Percentiles rank a stretch among this genome's conserved stretches.
These are phyloP conservation scores for Vaccinium darrowii DNA, from an alignment of 148 eudicot species.

Conservation along the genomic window DNA sequence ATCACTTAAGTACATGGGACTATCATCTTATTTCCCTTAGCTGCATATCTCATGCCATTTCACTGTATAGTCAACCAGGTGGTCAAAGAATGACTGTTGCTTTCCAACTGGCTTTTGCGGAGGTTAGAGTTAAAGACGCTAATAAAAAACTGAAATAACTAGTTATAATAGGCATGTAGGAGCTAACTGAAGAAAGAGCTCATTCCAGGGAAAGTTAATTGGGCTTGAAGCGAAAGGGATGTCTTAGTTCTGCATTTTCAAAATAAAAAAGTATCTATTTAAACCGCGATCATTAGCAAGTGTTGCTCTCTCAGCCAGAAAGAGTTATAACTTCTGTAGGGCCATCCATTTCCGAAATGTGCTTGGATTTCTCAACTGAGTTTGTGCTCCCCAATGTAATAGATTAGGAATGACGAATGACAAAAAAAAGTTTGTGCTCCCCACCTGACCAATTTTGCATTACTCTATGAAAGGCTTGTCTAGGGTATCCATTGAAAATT, in stretches of 20 bases:
- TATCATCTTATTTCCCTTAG: neutral
- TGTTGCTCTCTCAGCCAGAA: neutral
- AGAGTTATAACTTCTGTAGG: neutral
- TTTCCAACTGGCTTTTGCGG: too few species aligned
- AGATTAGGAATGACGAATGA: too few species aligned
- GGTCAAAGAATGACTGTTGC: neutral
- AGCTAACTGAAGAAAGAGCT: too few species aligned
- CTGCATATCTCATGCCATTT: neutral
- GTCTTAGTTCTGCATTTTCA: too few species aligned
- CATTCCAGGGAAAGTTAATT: too few species aligned
- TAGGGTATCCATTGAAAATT: neutral
- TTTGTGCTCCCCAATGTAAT: neutral
- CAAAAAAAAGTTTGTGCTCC: neutral
- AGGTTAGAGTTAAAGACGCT: too few species aligned
- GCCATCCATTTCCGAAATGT: neutral
- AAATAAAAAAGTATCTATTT: too few species aligned
- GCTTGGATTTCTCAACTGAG: conserved; percentile 6
- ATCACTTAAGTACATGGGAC: neutral
- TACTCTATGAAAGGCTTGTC: neutral
- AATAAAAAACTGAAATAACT: too few species aligned
- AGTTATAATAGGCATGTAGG: too few species aligned
- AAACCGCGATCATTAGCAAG: too few species aligned
- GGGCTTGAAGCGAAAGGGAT: too few species aligned
- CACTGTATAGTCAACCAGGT: neutral
- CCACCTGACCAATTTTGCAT: conserved; percentile 6